Evolutionary conservation across 202 grass and related monocot species (phyloP).

Genomic region (Alloteropsis angusta): DNA sequence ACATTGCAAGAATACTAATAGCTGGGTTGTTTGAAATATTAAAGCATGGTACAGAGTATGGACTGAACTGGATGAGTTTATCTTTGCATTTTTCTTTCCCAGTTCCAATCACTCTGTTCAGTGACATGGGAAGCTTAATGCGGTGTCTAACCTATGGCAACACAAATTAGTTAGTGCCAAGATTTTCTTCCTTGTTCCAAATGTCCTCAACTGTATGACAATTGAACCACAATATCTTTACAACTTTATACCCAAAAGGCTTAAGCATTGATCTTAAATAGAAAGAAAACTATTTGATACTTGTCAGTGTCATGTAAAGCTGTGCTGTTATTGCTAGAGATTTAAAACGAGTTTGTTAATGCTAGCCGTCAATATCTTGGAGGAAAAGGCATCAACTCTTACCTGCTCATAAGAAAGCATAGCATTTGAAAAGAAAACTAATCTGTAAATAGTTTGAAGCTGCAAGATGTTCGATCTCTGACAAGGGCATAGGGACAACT

Average conservation of each 20-base stretch:
- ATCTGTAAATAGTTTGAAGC: constrained; percentile 25
- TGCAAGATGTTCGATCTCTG: constrained; percentile 12
- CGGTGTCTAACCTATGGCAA: constrained; percentile 21
- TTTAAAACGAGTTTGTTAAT: constrained; percentile 41
- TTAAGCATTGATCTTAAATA: constrained; percentile 1
- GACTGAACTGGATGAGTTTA: not conserved
- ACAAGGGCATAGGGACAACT: constrained; percentile 32
- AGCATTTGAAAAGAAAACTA: constrained; percentile 31
- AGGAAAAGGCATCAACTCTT: constrained; percentile 39
- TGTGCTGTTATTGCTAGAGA: constrained; percentile 29
- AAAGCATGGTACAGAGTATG: not conserved
- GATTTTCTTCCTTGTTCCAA: constrained; percentile 32
- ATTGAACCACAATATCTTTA: constrained; percentile 26
- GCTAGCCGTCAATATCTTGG: constrained; percentile 52
- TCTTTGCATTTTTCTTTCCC: constrained; percentile 26
- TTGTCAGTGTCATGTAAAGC: constrained; percentile 24
- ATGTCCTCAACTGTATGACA: constrained; percentile 14
- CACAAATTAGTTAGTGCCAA: constrained; percentile 24
- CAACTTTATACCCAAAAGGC: constrained; percentile 24
- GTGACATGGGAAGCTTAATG: constrained; percentile 31
- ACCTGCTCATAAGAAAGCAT: constrained; percentile 56
- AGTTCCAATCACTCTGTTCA: constrained; percentile 12
- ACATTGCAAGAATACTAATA: constrained; percentile 3
- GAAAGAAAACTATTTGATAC: not conserved
- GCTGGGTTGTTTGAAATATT: constrained; percentile 23